Conservation (phyloP, 345 rosid species). For the Sisymbrium altissimum region DNA sequence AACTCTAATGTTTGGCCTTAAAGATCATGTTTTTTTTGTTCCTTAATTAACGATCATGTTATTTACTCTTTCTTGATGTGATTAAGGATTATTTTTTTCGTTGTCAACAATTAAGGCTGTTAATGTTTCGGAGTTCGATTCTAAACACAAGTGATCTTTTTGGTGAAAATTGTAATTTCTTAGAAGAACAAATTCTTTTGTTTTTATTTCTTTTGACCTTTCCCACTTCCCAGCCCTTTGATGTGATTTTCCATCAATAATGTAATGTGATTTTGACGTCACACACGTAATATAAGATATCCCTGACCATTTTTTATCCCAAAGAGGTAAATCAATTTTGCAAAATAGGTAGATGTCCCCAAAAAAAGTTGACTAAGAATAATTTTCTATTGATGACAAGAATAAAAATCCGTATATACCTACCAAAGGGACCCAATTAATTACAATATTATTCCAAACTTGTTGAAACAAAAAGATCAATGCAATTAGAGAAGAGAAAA, state of each 20-base stretch:
- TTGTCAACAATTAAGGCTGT: not conserved
- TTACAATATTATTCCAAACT: conserved; percentile 21
- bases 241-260: not conserved
- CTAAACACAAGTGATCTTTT: not conserved
- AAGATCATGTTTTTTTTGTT: too few relatives aligned
- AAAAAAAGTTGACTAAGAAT: not conserved
- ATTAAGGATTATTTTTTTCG: not conserved
- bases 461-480: conserved; percentile 7
- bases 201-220: not conserved
- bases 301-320: not conserved
- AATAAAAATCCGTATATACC: conserved; percentile 5
- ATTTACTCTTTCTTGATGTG: not conserved
- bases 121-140: not conserved
- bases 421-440: not conserved
- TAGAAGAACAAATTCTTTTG: not conserved
- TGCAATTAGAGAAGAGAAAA: not conserved
- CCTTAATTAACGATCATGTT: too few relatives aligned
- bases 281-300: not conserved
- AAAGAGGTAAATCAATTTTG: conserved; percentile 4
- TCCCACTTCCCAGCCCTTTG: not conserved
- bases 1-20: not conserved
- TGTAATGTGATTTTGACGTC: not conserved
- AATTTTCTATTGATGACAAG: not conserved
- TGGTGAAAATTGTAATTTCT: not conserved
- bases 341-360: not conserved